A percentile compares a stretch with the other conserved stretches of the same genome.
phyloP scores from a whole-genome alignment of 2,329 filamentous ascomycete species.

The Stachybotrys echinatus region DNA sequence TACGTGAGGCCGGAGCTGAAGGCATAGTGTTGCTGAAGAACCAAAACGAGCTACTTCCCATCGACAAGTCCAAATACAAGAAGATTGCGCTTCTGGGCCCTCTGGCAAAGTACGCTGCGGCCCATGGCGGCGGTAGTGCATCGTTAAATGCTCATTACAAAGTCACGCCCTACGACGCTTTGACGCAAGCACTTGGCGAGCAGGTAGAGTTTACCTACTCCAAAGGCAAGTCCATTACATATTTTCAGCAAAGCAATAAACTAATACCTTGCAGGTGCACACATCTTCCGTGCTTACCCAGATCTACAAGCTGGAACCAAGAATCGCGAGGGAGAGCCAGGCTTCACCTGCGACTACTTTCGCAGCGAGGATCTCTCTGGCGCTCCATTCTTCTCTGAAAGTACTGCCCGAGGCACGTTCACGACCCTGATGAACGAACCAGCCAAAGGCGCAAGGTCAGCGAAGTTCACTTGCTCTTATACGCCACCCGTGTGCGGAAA shows the following conservation, averaged over 20 bases:
- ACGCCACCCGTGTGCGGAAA: too few relatives aligned
- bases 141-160: slow-evolving; percentile 19
- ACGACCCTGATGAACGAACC: too few relatives aligned
- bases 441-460: too few relatives aligned
- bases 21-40: slow-evolving; percentile 8
- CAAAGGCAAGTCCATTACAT: slow-evolving; percentile 1
- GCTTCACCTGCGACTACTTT: too few relatives aligned
- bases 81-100: slow-evolving; percentile 15
- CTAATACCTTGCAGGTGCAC: neutral
- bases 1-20: slow-evolving; percentile 6
- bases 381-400: too few relatives aligned
- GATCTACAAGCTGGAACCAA: neutral
- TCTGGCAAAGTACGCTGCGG: slow-evolving; percentile 17
- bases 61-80: slow-evolving; percentile 6
- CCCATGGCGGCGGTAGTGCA: slow-evolving; percentile 22
- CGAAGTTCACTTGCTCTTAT: too few relatives aligned
- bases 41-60: neutral
- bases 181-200: slow-evolving; percentile 9
- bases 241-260: neutral
- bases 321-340: too few relatives aligned
- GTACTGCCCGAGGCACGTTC: too few relatives aligned
- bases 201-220: slow-evolving; percentile 11
- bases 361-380: too few relatives aligned
- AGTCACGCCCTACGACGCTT: slow-evolving; percentile 18
- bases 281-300: neutral